Evolutionary conservation across 768 basidiomycete genomes (phyloP).

Genomic region (Chalciporus pseudorubinellus): DNA sequence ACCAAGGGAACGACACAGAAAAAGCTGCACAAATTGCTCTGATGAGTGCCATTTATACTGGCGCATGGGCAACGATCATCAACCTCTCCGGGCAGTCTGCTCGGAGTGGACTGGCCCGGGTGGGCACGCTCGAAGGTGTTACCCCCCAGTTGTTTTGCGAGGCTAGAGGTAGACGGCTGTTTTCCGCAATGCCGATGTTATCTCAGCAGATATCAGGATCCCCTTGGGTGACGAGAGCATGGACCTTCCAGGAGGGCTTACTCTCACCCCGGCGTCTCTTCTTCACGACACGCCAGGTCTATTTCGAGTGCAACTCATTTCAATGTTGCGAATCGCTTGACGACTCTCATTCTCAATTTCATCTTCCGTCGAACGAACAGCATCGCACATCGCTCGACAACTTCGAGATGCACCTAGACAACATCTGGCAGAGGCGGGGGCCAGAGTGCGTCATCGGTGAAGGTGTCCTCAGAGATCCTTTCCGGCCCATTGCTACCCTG

Average conservation of each 20-base stretch:
- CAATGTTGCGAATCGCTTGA: conserved; percentile 1
- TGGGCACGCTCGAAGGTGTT: neutral
- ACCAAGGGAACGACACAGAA: neutral
- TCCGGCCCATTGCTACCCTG: neutral
- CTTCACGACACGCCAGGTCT: conserved; percentile 11
- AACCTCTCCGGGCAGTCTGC: neutral
- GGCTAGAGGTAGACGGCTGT: neutral
- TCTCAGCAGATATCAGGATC: neutral
- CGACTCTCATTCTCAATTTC: neutral
- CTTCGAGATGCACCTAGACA: neutral
- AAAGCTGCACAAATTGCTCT: neutral
- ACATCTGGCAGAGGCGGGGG: no score
- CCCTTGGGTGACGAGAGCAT: conserved; percentile 3
- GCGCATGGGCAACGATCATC: neutral
- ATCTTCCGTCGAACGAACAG: neutral
- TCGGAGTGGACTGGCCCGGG: neutral
- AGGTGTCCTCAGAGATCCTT: conserved; percentile 1
- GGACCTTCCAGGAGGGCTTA: conserved; percentile 10
- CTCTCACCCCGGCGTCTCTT: conserved; percentile 3
- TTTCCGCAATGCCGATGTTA: neutral
- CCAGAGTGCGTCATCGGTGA: neutral
- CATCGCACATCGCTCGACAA: neutral
- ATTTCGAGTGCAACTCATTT: conserved; percentile 6
- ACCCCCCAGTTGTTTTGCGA: neutral
- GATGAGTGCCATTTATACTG: conserved; percentile 5